Evolutionary conservation across 805 yeast species (phyloP).

Genomic region (Saccharomycopsis amapae): DNA sequence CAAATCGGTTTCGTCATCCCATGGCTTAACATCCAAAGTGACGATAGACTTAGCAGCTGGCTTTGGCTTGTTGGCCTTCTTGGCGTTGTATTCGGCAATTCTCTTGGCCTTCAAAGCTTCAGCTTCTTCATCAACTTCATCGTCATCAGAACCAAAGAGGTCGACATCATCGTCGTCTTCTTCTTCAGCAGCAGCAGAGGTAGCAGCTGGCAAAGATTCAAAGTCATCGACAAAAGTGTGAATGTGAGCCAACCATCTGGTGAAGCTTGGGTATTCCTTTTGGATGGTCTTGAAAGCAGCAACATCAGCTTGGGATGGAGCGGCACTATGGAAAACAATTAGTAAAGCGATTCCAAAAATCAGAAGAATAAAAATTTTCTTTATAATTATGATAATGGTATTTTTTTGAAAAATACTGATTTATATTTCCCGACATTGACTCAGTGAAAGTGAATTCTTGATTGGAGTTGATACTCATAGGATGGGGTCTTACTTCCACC

Average conservation of each 20-base stretch:
- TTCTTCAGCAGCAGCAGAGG: slow-evolving; percentile 40
- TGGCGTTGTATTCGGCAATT: slow-evolving; percentile 95
- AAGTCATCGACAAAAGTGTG: slow-evolving; percentile 88
- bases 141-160: slow-evolving; percentile 85
- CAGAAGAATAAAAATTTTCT: too few relatives aligned
- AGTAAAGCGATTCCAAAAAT: neutral
- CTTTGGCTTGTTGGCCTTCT: slow-evolving; percentile 95
- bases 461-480: slow-evolving; percentile 72
- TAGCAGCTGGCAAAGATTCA: slow-evolving; percentile 71
- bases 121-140: slow-evolving; percentile 93
- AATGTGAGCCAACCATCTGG: slow-evolving; percentile 99
- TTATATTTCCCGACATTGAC: slow-evolving; percentile 27
- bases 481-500: slow-evolving; percentile 94
- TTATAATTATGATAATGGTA: neutral
- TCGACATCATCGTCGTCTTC: slow-evolving; percentile 88
- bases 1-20: slow-evolving; percentile 99
- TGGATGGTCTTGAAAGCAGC: slow-evolving; percentile 92
- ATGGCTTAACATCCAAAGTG: slow-evolving; percentile 97
- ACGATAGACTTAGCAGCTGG: slow-evolving; percentile 98
- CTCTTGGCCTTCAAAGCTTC: slow-evolving; percentile 96
- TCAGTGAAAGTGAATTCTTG: slow-evolving; percentile 32
- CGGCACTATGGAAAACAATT: slow-evolving; percentile 42
- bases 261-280: slow-evolving; percentile 81
- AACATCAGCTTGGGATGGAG: slow-evolving; percentile 95
- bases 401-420: slow-evolving; percentile 12